A percentile compares a stretch with the other conserved stretches of the same genome.
Conservation (phyloP, 805 yeast genomes). For the Candida khao-thaluensis region DNA sequence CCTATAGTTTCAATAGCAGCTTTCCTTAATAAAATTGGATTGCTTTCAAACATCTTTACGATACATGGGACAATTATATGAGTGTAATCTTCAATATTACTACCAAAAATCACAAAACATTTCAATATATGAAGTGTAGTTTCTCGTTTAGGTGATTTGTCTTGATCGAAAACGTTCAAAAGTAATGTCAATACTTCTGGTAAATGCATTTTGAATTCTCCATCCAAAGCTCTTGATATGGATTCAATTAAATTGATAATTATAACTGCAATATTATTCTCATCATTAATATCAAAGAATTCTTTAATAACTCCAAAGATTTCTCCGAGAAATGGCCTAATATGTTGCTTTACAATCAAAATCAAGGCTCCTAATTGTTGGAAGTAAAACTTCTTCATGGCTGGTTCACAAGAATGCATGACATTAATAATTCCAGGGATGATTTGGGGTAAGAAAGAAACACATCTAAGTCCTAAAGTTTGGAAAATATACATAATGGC, state of each 20-base stretch:
- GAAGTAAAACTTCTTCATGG: slow-evolving; percentile 82
- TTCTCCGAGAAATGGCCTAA: slow-evolving; percentile 75
- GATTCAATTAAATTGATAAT: slow-evolving; percentile 80
- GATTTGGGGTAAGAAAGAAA: slow-evolving; percentile 82
- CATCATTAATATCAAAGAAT: slow-evolving; percentile 51
- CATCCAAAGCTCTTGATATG: slow-evolving; percentile 81
- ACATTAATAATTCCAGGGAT: slow-evolving; percentile 85
- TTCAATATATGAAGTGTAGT: slow-evolving; percentile 73
- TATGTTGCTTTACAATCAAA: slow-evolving; percentile 82
- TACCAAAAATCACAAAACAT: slow-evolving; percentile 83
- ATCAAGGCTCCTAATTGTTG: slow-evolving; percentile 82
- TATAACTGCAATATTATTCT: slow-evolving; percentile 66
- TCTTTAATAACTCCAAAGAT: slow-evolving; percentile 75
- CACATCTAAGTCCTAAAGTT: slow-evolving; percentile 84
- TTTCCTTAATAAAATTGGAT: slow-evolving; percentile 58
- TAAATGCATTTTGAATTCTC: slow-evolving; percentile 84
- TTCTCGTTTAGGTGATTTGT: slow-evolving; percentile 56
- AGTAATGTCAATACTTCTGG: slow-evolving; percentile 76
- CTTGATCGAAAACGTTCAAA: slow-evolving; percentile 73
- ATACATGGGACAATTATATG: slow-evolving; percentile 86
- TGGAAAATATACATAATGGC: slow-evolving; percentile 90
- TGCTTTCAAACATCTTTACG: slow-evolving; percentile 74
- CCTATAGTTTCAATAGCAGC: slow-evolving; percentile 85
- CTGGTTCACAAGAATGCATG: slow-evolving; percentile 76
- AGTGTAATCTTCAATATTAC: slow-evolving; percentile 82